Conservation (phyloP, 2,329 filamentous ascomycete species). For the Epichloe gansuensis region DNA sequence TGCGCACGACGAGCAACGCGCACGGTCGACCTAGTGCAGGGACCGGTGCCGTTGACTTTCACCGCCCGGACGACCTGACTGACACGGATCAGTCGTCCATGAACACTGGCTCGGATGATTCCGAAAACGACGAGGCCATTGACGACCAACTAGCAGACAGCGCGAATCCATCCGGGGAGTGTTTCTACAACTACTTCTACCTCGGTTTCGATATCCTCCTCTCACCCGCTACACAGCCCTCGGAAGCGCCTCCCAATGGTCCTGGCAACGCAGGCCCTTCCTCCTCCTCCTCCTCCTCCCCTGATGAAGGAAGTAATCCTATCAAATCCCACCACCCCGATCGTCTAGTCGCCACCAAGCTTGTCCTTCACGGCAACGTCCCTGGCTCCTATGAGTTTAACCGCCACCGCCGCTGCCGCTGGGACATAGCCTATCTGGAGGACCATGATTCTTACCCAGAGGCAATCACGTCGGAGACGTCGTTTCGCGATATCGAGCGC, state of each 20-base stretch:
- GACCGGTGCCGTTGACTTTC: slow-evolving; percentile 27
- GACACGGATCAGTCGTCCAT: slow-evolving; percentile 67
- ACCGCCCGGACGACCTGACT: slow-evolving; percentile 43
- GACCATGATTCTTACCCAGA: slow-evolving; percentile 25
- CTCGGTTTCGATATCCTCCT: slow-evolving; percentile 88
- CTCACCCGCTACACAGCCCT: slow-evolving; percentile 58
- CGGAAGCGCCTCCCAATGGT: slow-evolving; percentile 40
- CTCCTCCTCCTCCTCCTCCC: slow-evolving; percentile 4
- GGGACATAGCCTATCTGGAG: slow-evolving; percentile 55
- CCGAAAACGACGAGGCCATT: slow-evolving; percentile 42
- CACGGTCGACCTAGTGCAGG: slow-evolving; percentile 31
- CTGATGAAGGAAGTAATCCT: slow-evolving; percentile 14
- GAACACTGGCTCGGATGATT: slow-evolving; percentile 58
- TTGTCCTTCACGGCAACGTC: slow-evolving; percentile 90
- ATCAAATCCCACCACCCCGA: slow-evolving; percentile 37
- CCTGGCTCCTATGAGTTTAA: slow-evolving; percentile 97
- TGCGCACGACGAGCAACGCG: slow-evolving; percentile 39
- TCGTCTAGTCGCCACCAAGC: slow-evolving; percentile 71
- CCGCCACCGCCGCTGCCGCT: slow-evolving; percentile 76
- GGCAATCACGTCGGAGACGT: slow-evolving; percentile 59
- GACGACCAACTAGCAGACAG: slow-evolving; percentile 43
- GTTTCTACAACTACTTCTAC: slow-evolving; percentile 96
- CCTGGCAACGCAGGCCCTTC: slow-evolving; percentile 2
- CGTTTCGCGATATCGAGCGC: slow-evolving; percentile 60
- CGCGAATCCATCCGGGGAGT: slow-evolving; percentile 49